Conservation (phyloP, 768 basidiomycete genomes). For the Leccinellum luteum region DNA sequence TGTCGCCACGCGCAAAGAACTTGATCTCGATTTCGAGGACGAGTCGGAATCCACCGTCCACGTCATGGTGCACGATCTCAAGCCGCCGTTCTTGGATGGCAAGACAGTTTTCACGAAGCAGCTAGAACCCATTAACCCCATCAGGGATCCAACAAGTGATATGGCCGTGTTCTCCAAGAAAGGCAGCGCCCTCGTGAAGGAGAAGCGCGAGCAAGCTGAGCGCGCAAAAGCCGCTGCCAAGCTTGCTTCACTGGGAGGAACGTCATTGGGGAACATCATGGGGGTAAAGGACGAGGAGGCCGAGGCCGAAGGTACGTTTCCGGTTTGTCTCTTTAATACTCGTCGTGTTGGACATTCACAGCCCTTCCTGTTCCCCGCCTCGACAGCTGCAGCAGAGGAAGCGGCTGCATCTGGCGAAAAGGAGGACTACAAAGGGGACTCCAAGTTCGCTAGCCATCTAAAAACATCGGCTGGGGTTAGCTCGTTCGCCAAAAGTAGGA, state of each 20-base stretch:
- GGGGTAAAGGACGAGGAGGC: slow-evolving; percentile 95
- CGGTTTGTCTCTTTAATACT: slow-evolving; percentile 17
- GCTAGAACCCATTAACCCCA: slow-evolving; percentile 95
- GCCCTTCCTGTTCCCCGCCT: slow-evolving; percentile 37
- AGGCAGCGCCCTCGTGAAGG: slow-evolving; percentile 90
- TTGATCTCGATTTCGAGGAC: slow-evolving; percentile 95
- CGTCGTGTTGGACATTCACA: slow-evolving; percentile 81
- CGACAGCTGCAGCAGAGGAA: slow-evolving; percentile 51
- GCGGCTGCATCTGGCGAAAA: slow-evolving; percentile 50
- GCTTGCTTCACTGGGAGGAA: slow-evolving; percentile 87
- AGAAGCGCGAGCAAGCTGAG: slow-evolving; percentile 95
- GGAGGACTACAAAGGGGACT: slow-evolving; percentile 86
- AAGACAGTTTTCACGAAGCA: slow-evolving; percentile 95
- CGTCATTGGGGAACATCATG: slow-evolving; percentile 94
- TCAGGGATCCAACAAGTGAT: slow-evolving; percentile 89
- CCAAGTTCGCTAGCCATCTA: slow-evolving; percentile 94
- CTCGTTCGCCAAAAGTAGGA: slow-evolving; percentile 75
- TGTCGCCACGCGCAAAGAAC: slow-evolving; percentile 78
- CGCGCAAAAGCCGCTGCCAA: slow-evolving; percentile 96
- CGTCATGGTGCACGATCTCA: slow-evolving; percentile 95
- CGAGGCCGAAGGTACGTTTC: slow-evolving; percentile 79
- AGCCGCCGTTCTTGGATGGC: slow-evolving; percentile 97
- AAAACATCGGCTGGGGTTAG: slow-evolving; percentile 77
- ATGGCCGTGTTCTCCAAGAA: slow-evolving; percentile 97
- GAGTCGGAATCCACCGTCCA: slow-evolving; percentile 96